These are phyloP conservation scores for Spinellus fusiger DNA, from an alignment of 192 early-diverging fungal genomes.

Conservation along the genomic window DNA sequence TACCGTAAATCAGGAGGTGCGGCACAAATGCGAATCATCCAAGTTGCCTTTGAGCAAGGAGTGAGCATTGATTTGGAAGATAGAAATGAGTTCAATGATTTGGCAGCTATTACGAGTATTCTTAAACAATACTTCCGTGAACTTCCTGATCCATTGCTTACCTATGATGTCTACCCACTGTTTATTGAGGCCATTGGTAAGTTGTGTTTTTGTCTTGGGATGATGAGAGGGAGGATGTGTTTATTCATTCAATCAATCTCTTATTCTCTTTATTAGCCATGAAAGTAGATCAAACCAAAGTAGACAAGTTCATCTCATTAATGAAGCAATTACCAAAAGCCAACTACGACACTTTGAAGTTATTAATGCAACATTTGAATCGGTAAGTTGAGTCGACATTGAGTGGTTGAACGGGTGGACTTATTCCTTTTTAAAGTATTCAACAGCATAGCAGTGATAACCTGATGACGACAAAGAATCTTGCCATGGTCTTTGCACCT, in stretches of 20 bases:
- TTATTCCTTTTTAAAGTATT: constrained; percentile 38
- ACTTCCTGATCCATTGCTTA: constrained; percentile 63
- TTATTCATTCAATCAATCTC: constrained; percentile 1
- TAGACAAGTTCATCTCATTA: neutral
- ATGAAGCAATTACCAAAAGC: constrained; percentile 44
- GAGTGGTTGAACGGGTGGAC: neutral
- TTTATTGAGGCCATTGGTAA: constrained; percentile 52
- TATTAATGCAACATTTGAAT: constrained; percentile 57
- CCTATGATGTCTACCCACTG: constrained; percentile 54
- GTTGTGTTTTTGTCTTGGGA: neutral
- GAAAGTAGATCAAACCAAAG: neutral
- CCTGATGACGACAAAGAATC: constrained; percentile 88
- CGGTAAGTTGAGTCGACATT: constrained; percentile 16
- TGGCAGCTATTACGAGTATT: constrained; percentile 66
- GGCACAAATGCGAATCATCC: constrained; percentile 56
- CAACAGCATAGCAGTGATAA: constrained; percentile 56
- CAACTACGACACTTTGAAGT: constrained; percentile 52
- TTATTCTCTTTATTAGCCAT: neutral
- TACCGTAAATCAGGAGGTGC: constrained; percentile 72
- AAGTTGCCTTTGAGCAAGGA: constrained; percentile 49
- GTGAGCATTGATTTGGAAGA: constrained; percentile 41
- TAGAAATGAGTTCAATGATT: constrained; percentile 51
- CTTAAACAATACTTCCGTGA: constrained; percentile 74
- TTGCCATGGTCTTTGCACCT: constrained; percentile 92
- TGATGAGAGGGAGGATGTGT: neutral